Evolutionary conservation across 768 basidiomycete genomes (phyloP).

Genomic region (Podaxis sp.): DNA sequence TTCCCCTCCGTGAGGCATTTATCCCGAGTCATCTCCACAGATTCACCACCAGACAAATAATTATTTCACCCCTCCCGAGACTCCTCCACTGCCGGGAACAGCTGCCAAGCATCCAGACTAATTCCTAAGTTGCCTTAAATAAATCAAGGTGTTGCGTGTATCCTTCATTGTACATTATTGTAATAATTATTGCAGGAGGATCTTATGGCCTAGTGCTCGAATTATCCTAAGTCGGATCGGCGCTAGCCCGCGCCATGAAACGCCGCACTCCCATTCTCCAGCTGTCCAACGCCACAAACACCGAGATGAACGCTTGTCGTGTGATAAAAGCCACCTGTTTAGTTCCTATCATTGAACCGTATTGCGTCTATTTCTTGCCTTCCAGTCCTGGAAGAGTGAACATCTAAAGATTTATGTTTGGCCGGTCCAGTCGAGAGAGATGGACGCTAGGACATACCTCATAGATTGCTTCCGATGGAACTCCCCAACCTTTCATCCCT

Average conservation of each 20-base stretch:
- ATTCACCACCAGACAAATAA: conserved; percentile 8
- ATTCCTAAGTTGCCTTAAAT: too few relatives aligned
- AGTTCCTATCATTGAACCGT: too few relatives aligned
- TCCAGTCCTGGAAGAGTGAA: conserved; percentile 51
- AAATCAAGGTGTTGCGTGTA: too few relatives aligned
- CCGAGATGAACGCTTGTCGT: too few relatives aligned
- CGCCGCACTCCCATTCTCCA: too few relatives aligned
- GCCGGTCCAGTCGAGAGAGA: not conserved
- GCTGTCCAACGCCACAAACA: too few relatives aligned
- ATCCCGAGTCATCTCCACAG: conserved; percentile 6
- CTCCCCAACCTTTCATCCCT: conserved; percentile 60
- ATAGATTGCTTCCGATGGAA: conserved; percentile 60
- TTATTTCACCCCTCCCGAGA: conserved; percentile 18
- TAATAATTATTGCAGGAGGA: too few relatives aligned
- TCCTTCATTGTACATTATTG: too few relatives aligned
- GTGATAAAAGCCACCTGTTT: too few relatives aligned
- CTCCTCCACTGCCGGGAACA: conserved; percentile 4
- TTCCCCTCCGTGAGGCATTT: conserved; percentile 13
- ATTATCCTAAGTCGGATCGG: too few relatives aligned
- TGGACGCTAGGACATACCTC: conserved; percentile 39
- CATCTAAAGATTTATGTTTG: conserved; percentile 36
- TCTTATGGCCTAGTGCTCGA: too few relatives aligned
- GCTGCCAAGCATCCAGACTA: not conserved
- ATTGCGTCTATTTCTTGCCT: conserved; percentile 25
- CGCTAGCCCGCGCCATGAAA: too few relatives aligned